These are phyloP conservation scores for Hyaloscypha finlandica DNA, from an alignment of 495 filamentous ascomycete genomes.

Conservation along the genomic window DNA sequence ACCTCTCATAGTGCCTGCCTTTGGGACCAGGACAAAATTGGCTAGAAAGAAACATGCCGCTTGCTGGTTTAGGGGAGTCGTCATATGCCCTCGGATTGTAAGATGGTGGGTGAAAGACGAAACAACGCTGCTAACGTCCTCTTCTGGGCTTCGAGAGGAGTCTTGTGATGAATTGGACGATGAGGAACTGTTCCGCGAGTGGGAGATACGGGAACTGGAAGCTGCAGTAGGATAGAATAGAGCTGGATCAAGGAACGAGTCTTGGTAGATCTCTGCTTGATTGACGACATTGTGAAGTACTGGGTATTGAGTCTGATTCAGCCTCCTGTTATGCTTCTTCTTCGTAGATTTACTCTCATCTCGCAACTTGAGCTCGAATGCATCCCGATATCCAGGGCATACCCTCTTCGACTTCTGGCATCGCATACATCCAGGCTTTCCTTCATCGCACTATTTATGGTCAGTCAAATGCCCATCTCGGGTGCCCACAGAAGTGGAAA, in stretches of 20 bases:
- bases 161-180: constrained; percentile 1
- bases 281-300: background rate
- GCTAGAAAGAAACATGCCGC: constrained; percentile 56
- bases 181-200: constrained; percentile 1
- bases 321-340: constrained; percentile 40
- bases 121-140: background rate
- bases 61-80: constrained; percentile 43
- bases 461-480: background rate
- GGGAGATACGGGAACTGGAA: background rate
- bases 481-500: background rate
- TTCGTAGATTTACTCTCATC: constrained; percentile 62
- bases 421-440: constrained; percentile 65
- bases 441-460: constrained; percentile 63
- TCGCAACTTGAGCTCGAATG: constrained; percentile 67
- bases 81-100: constrained; percentile 28
- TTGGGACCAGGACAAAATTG: constrained; percentile 55
- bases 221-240: background rate
- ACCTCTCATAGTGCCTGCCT: constrained; percentile 45
- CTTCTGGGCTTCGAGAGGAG: background rate
- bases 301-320: constrained; percentile 24
- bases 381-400: constrained; percentile 68
- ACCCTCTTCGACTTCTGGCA: constrained; percentile 64
- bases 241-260: constrained; percentile 8
- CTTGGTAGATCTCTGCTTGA: background rate
- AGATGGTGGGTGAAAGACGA: background rate